Evolutionary conservation across 495 filamentous ascomycete species (phyloP).

Genomic region (Aspergillus funiculosus): DNA sequence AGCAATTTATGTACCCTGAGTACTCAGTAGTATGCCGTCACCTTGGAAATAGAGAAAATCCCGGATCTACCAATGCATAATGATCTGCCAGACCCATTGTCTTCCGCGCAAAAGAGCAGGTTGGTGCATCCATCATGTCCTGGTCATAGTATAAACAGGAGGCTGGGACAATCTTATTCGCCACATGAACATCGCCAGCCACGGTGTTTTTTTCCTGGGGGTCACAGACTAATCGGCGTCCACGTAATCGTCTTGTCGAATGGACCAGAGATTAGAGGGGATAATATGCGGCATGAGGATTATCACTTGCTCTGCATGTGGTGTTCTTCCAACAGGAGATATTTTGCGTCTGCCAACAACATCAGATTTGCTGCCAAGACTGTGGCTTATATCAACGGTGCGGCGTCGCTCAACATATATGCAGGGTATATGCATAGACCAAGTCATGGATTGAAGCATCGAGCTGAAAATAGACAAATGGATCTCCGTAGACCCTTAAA

Average conservation of each 20-base stretch:
- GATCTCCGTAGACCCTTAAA: no score
- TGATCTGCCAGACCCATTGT: constrained; percentile 20
- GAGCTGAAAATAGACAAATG: no score
- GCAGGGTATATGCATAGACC: no score
- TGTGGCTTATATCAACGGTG: no score
- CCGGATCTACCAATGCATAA: constrained; percentile 1
- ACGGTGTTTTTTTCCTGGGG: constrained; percentile 12
- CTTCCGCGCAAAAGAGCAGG: constrained; percentile 15
- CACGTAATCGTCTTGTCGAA: constrained; percentile 9
- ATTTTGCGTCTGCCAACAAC: no score
- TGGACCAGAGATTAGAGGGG: neutral
- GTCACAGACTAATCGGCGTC: neutral
- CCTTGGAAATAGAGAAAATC: neutral
- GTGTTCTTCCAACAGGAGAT: no score
- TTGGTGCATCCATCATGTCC: constrained; percentile 19
- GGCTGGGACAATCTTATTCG: constrained; percentile 19
- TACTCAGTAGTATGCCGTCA: no score
- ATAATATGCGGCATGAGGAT: neutral
- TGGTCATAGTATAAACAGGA: constrained; percentile 18
- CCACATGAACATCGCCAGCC: constrained; percentile 18
- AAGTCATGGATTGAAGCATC: no score
- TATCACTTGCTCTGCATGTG: no score
- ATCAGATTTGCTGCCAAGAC: no score
- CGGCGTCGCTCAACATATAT: no score
- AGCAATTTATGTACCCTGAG: constrained; percentile 9